Evolutionary conservation across 1,284 basidiomycete genomes (phyloP), one percentile per base, ranked within the genome.

Genomic region (Ganoderma resinaceum): DNA sequence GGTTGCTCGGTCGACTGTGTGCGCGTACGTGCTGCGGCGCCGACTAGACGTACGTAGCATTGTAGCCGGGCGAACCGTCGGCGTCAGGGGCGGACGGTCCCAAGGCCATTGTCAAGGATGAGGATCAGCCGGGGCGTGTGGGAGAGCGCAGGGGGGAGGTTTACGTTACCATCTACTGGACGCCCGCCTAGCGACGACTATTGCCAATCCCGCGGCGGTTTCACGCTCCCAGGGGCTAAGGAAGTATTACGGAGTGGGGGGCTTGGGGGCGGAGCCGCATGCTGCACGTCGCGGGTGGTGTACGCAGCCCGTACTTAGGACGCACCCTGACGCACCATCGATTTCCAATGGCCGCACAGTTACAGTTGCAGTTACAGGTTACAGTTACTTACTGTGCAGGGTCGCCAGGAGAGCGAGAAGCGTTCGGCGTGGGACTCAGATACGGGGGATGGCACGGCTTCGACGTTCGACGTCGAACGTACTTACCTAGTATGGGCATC

Each of bases 401-500:
- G 46, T 49, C 46, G 46, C 46, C 23, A 49, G 46, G 46, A 23
- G 46, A 14, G 7, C 12, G 46, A 14, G 46, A 49, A 49, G 46
- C 46, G 46, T 26, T 26, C 46, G 46, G 46, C 46, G 46, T 49
- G 46, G 46, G 46, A 49, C 46, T n/a, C n/a, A n/a, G n/a, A n/a
- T n/a, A n/a, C n/a, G n/a, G n/a, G n/a, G n/a, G n/a, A n/a, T n/a
- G 23, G 46, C 46, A 12, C 12, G 46, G 46, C 46, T 49, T 49
- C 46, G 46, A 49, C 23, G 46, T 49, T 49, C 46, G 46, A 49
- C 23, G 46, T 49, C 46, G 46, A 49, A 49, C 46, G 46, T 49
- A 49, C 46, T 49, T 49, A 26, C 46, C 46, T 3, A 9, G 23
- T 49, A 42, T 49, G 46, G 46, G 46, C 46, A 49, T 49, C 43